These are phyloP conservation scores for Calonectria pseudoturangicola DNA, from an alignment of 2,329 filamentous ascomycete species.

Conservation along the genomic window DNA sequence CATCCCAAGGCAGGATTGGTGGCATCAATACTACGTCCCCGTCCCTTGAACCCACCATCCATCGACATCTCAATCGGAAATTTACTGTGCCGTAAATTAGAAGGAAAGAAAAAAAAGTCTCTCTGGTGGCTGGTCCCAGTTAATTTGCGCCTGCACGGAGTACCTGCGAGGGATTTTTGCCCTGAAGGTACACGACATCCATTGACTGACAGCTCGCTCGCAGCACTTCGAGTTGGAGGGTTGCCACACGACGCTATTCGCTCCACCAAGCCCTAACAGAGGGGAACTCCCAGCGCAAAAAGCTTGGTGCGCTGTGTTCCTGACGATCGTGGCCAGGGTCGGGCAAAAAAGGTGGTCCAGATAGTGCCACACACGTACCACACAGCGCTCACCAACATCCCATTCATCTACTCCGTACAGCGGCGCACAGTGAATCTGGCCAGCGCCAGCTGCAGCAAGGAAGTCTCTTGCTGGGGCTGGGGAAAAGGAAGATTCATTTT, in stretches of 20 bases:
- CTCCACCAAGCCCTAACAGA: slow-evolving; percentile 44
- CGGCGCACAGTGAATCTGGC: slow-evolving; percentile 29
- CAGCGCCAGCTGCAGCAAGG: slow-evolving; percentile 13
- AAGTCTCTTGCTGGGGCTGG: background rate
- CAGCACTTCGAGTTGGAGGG: slow-evolving; percentile 39
- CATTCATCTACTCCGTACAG: slow-evolving; percentile 20
- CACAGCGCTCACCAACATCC: slow-evolving; percentile 23
- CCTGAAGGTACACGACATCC: slow-evolving; percentile 1
- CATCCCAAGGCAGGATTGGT: slow-evolving; percentile 9
- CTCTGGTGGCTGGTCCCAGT: slow-evolving; percentile 6
- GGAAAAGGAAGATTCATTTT: background rate
- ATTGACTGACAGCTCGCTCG: slow-evolving; percentile 24
- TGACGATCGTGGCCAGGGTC: slow-evolving; percentile 54
- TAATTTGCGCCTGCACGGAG: slow-evolving; percentile 29
- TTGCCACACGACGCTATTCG: slow-evolving; percentile 33
- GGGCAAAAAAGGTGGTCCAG: slow-evolving; percentile 19
- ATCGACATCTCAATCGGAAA: background rate
- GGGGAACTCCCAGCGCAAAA: slow-evolving; percentile 33
- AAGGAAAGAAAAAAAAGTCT: slow-evolving; percentile 20
- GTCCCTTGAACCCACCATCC: slow-evolving; percentile 1
- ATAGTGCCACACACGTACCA: slow-evolving; percentile 37
- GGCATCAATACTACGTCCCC: background rate
- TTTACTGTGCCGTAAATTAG: slow-evolving; percentile 11
- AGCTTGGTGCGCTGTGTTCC: slow-evolving; percentile 52
- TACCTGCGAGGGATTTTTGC: slow-evolving; percentile 40